Percentiles rank a stretch among this genome's conserved stretches.
Conservation (phyloP, 2,329 filamentous ascomycete genomes). For the Botrytis tulipae region DNA sequence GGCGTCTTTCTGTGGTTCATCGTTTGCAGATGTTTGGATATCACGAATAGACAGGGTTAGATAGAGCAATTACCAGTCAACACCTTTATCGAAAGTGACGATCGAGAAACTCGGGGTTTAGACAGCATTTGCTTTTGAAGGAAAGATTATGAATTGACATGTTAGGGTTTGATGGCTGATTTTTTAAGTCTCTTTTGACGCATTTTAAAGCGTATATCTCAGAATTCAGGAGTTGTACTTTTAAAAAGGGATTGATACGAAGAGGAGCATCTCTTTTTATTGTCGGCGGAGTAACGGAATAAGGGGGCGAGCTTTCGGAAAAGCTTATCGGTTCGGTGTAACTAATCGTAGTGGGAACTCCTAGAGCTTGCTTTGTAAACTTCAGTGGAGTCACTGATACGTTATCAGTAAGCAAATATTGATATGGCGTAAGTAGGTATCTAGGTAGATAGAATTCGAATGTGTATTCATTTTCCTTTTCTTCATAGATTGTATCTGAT, state of each 20-base stretch:
- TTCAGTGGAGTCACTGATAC: not conserved
- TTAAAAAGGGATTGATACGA: not conserved
- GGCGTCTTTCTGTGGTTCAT: not conserved
- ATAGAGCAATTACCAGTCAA: not conserved
- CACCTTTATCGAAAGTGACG: not conserved
- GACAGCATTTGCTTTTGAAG: not conserved
- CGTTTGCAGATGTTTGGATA: not conserved
- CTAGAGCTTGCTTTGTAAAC: conserved; percentile 4
- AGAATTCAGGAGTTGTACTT: not conserved
- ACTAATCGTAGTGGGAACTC: not conserved
- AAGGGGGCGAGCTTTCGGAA: not conserved
- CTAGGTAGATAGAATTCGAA: not conserved
- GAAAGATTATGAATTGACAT: not conserved
- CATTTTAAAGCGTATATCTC: not conserved
- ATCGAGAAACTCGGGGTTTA: not conserved
- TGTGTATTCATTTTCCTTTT: not conserved
- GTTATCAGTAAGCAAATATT: conserved; percentile 15
- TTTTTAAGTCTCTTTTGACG: not conserved
- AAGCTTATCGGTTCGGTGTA: not conserved
- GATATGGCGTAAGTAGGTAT: not conserved
- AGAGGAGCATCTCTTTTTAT: not conserved
- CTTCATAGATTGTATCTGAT: not conserved
- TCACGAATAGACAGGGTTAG: not conserved
- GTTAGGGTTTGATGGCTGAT: too few relatives aligned
- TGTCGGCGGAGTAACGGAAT: not conserved